Conservation (phyloP, 1,284 basidiomycete genomes). For the Meripilus lineatus region DNA sequence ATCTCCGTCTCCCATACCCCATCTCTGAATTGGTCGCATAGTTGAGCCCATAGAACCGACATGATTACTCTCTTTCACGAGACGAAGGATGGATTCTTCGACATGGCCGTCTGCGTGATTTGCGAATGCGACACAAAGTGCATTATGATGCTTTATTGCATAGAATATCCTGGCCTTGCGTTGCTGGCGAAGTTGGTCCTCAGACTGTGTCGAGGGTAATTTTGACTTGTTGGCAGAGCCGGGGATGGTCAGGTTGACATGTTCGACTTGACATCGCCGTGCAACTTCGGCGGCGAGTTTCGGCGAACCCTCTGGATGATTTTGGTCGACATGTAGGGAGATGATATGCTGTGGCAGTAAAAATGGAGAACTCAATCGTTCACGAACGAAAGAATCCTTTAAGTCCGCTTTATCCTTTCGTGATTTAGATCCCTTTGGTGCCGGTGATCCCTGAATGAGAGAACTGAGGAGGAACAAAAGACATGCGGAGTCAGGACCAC, state of each 20-base stretch:
- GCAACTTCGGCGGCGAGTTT: slow-evolving; percentile 46
- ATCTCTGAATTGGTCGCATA: slow-evolving; percentile 62
- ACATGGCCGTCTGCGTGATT: slow-evolving; percentile 80
- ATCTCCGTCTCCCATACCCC: slow-evolving; percentile 85
- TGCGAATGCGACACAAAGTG: slow-evolving; percentile 57
- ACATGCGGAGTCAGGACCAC: slow-evolving; percentile 75
- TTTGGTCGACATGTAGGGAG: slow-evolving; percentile 59
- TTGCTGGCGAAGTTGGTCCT: too few species aligned
- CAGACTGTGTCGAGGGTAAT: too few species aligned
- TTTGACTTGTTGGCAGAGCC: too few species aligned
- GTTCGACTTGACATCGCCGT: slow-evolving; percentile 37
- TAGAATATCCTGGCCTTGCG: too few species aligned
- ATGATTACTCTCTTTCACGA: slow-evolving; percentile 48
- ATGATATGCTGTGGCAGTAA: slow-evolving; percentile 40
- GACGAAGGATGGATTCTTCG: slow-evolving; percentile 69
- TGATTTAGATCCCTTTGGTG: too few species aligned
- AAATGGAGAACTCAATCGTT: too few species aligned
- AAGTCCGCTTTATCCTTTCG: neutral
- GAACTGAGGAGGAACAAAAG: slow-evolving; percentile 58
- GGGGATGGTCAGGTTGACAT: too few species aligned
- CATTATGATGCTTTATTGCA: too few species aligned
- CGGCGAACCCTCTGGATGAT: slow-evolving; percentile 70
- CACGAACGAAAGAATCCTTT: too few species aligned
- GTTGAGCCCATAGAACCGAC: slow-evolving; percentile 56
- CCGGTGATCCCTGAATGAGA: slow-evolving; percentile 8